Evolutionary conservation across 306 rosid species (phyloP).

Genomic region (Casuarina equisetifolia): DNA sequence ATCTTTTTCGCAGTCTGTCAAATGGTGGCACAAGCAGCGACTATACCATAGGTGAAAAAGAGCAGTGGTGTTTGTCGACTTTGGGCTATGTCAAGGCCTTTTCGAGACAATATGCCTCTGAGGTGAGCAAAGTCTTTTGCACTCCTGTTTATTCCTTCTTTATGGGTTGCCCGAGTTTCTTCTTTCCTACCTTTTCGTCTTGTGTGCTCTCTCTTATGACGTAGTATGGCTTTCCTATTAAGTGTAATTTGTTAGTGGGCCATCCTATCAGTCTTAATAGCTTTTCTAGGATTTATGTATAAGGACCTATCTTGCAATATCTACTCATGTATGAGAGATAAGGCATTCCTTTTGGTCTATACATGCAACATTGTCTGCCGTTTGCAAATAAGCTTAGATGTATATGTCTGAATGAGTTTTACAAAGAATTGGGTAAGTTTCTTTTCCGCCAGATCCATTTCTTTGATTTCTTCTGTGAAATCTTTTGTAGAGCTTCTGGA

Average conservation of each 20-base stretch:
- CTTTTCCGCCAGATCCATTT: too few relatives aligned
- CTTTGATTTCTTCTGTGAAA: too few relatives aligned
- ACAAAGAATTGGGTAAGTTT: too few relatives aligned
- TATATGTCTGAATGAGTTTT: too few relatives aligned
- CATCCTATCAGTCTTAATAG: background rate
- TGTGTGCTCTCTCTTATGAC: background rate
- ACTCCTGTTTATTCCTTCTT: slow-evolving; percentile 2
- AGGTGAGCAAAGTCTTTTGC: slow-evolving; percentile 53
- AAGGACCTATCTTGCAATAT: background rate
- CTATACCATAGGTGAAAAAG: slow-evolving; percentile 83
- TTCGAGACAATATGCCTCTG: slow-evolving; percentile 94
- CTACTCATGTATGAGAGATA: background rate
- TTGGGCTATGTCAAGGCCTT: slow-evolving; percentile 94
- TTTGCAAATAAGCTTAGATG: background rate
- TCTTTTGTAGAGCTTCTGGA: too few relatives aligned
- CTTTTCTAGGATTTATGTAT: background rate
- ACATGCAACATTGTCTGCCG: background rate
- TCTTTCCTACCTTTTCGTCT: background rate
- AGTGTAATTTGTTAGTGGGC: background rate
- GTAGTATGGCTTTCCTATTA: background rate
- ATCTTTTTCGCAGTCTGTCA: slow-evolving; percentile 55
- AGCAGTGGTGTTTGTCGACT: slow-evolving; percentile 95
- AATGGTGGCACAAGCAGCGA: slow-evolving; percentile 57
- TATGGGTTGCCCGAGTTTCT: background rate
- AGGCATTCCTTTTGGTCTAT: background rate